These are phyloP conservation scores for Quercus tomentella DNA, from an alignment of 331 rosid genomes.

Conservation along the genomic window DNA sequence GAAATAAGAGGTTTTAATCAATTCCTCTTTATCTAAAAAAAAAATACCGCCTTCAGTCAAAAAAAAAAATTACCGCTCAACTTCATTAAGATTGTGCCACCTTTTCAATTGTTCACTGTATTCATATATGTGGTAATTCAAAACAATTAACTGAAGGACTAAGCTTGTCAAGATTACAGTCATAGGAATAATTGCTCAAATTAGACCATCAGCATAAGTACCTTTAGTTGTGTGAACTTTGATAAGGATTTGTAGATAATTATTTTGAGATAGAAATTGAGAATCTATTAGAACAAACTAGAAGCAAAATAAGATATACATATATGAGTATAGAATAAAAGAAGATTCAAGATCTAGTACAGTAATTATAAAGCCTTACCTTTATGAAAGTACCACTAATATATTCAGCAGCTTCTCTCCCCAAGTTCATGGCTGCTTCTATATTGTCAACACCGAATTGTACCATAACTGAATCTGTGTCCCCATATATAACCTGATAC, in stretches of 20 bases:
- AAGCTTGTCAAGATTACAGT: background rate
- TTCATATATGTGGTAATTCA: background rate
- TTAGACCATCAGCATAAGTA: background rate
- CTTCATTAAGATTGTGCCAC: background rate
- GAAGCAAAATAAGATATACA: background rate
- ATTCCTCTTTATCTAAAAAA: background rate
- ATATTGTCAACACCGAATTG: constrained; percentile 87
- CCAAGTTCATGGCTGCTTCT: constrained; percentile 78
- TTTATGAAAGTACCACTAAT: constrained; percentile 77
- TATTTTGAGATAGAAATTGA: background rate
- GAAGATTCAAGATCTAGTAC: background rate
- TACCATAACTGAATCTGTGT: constrained; percentile 97
- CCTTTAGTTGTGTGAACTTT: background rate
- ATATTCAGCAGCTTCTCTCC: constrained; percentile 93
- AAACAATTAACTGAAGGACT: background rate
- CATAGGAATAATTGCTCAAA: background rate
- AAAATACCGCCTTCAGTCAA: no score
- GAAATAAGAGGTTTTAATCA: background rate
- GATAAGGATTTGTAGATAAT: background rate
- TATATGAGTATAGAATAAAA: background rate
- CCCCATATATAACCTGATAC: constrained; percentile 88
- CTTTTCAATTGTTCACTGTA: background rate
- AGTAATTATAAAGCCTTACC: constrained; percentile 35
- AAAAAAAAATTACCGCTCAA: background rate
- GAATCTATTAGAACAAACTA: background rate